A percentile compares a stretch with the other conserved stretches of the same genome.
These are phyloP conservation scores for Thraustotheca clavata DNA, from an alignment of 352 stramenopile species.

Conservation along the genomic window DNA sequence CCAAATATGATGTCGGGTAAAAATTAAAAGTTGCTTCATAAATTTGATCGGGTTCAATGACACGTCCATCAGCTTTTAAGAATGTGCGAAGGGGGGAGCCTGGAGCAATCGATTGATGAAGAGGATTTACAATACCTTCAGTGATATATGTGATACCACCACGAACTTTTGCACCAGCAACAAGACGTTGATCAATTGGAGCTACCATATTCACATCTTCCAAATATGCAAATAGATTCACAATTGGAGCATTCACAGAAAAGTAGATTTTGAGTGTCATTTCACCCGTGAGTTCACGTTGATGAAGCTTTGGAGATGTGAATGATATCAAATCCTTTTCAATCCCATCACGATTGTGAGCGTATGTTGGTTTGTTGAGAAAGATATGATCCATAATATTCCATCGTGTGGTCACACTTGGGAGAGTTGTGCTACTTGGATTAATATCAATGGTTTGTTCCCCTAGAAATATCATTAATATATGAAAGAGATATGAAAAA, in stretches of 20 bases:
- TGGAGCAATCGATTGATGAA: constrained; percentile 49
- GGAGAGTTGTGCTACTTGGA: neutral
- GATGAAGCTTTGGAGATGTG: constrained; percentile 39
- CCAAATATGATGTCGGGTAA: constrained; percentile 60
- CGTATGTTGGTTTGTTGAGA: constrained; percentile 62
- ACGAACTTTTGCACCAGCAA: constrained; percentile 28
- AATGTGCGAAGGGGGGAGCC: constrained; percentile 65
- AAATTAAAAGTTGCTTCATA: constrained; percentile 77
- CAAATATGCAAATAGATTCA: constrained; percentile 65
- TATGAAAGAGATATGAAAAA: too few species aligned
- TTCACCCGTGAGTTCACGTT: constrained; percentile 65
- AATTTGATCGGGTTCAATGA: constrained; percentile 51
- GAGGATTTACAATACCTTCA: constrained; percentile 58
- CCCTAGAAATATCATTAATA: too few species aligned
- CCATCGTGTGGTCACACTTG: constrained; percentile 42
- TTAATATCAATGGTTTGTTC: neutral
- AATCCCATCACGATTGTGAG: constrained; percentile 54
- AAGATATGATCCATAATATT: constrained; percentile 65
- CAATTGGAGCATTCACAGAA: constrained; percentile 45
- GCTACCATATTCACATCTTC: constrained; percentile 69
- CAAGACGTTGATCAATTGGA: constrained; percentile 72
- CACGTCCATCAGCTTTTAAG: constrained; percentile 40
- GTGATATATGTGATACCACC: constrained; percentile 74
- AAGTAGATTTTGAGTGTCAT: constrained; percentile 70
- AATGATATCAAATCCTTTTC: constrained; percentile 50